Evolutionary conservation across 1,139 yeast genomes (phyloP).

Genomic region (Diutina neorugosa): DNA sequence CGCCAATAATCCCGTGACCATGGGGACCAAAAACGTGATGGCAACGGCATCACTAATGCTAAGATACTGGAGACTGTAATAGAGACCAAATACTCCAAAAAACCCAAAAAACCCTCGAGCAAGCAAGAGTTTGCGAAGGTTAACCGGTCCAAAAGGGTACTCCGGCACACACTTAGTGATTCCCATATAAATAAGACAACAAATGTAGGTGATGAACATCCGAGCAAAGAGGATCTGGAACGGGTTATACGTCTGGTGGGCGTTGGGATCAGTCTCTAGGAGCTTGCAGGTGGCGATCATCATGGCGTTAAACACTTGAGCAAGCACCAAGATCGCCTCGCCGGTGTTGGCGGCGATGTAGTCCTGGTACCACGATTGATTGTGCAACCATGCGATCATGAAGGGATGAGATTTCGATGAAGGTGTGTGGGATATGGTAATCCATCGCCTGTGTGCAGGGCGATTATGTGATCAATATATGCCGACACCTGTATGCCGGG

Average conservation of each 20-base stretch:
- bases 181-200: conserved; percentile 44
- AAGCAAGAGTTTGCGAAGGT: conserved; percentile 39
- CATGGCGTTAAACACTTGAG: conserved; percentile 62
- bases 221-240: conserved; percentile 65
- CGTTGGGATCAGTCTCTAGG: conserved; percentile 49
- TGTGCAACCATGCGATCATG: neutral
- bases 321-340: conserved; percentile 25
- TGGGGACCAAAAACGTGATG: conserved; percentile 68
- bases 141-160: conserved; percentile 63
- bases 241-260: conserved; percentile 53
- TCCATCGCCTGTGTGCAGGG: neutral
- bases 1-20: conserved; percentile 67
- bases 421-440: too few species aligned
- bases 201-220: conserved; percentile 57
- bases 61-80: conserved; percentile 62
- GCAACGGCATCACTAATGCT: conserved; percentile 69
- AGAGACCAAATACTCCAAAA: conserved; percentile 65
- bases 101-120: conserved; percentile 70
- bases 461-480: neutral
- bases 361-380: neutral
- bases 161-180: conserved; percentile 38
- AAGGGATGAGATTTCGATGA: neutral
- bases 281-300: conserved; percentile 71
- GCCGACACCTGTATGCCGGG: neutral
- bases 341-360: conserved; percentile 7